Evolutionary conservation across 805 yeast species (phyloP).

Genomic region (Kodamaea restingae): DNA sequence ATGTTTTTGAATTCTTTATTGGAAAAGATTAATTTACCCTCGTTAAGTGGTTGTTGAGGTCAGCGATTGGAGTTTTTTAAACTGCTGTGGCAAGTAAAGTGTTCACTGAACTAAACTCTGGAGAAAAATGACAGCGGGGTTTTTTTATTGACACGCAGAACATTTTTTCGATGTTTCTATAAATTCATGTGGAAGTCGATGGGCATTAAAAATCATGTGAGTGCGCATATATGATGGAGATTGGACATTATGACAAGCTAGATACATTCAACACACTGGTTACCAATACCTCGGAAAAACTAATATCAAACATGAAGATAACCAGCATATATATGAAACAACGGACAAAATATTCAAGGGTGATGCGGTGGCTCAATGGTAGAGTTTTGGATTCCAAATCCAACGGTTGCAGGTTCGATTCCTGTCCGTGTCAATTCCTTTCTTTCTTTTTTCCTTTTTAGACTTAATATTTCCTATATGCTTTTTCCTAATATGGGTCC

Average conservation of each 20-base stretch:
- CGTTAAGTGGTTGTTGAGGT: too few species aligned
- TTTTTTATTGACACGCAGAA: conserved; percentile 11
- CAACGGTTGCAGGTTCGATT: conserved; percentile 85
- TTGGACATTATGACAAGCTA: too few species aligned
- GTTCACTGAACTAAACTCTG: neutral
- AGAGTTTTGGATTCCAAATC: conserved; percentile 50
- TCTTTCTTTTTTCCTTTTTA: conserved; percentile 5
- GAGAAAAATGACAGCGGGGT: conserved; percentile 6
- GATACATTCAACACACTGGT: too few species aligned
- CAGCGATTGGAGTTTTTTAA: neutral
- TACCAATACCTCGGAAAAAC: too few species aligned
- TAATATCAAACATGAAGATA: too few species aligned
- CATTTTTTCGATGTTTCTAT: conserved; percentile 1
- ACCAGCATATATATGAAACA: too few species aligned
- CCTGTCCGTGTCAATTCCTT: conserved; percentile 66
- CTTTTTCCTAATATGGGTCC: too few species aligned
- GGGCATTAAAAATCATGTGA: too few species aligned
- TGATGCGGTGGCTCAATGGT: conserved; percentile 27
- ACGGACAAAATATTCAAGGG: too few species aligned
- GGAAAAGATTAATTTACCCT: neutral
- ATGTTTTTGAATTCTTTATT: conserved; percentile 13
- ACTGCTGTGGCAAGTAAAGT: neutral
- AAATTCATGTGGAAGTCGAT: too few species aligned
- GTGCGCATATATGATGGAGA: too few species aligned
- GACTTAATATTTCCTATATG: too few species aligned